These are phyloP conservation scores for Cymbopogon citratus DNA, from an alignment of 176 grass and related monocot species.

Conservation along the genomic window DNA sequence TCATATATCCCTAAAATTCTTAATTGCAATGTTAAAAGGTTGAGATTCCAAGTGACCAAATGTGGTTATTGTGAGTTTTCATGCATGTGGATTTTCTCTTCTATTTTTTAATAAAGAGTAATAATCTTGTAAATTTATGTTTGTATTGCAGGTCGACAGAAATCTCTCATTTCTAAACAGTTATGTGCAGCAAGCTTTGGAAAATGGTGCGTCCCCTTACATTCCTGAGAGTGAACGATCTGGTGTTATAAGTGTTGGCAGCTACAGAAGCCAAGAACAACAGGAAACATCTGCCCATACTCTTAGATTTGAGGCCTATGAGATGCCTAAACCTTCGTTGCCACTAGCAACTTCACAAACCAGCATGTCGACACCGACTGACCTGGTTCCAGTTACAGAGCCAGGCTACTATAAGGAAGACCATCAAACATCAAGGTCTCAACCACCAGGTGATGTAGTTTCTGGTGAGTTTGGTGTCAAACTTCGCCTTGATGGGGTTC, in stretches of 20 bases:
- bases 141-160: slow-evolving; percentile 64
- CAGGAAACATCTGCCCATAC: slow-evolving; percentile 69
- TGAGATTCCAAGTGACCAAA: not conserved
- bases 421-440: slow-evolving; percentile 47
- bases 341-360: slow-evolving; percentile 38
- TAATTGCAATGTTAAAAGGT: not conserved
- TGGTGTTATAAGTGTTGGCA: slow-evolving; percentile 52
- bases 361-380: slow-evolving; percentile 33
- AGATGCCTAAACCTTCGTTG: slow-evolving; percentile 73
- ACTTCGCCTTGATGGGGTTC: slow-evolving; percentile 90
- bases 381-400: slow-evolving; percentile 75
- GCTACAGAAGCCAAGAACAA: slow-evolving; percentile 63
- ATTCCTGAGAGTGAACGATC: slow-evolving; percentile 74
- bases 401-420: slow-evolving; percentile 62
- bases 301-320: slow-evolving; percentile 95
- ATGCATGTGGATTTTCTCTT: not conserved
- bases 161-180: slow-evolving; percentile 68
- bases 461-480: slow-evolving; percentile 63
- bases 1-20: not conserved
- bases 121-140: slow-evolving; percentile 7
- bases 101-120: not conserved
- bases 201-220: slow-evolving; percentile 79
- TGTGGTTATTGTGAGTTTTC: slow-evolving; percentile 5
- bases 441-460: slow-evolving; percentile 38
- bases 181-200: slow-evolving; percentile 84